Percentiles rank a stretch among this genome's conserved stretches.
phyloP scores from a whole-genome alignment of 2,329 filamentous ascomycete species.

The Beauveria sp. region DNA sequence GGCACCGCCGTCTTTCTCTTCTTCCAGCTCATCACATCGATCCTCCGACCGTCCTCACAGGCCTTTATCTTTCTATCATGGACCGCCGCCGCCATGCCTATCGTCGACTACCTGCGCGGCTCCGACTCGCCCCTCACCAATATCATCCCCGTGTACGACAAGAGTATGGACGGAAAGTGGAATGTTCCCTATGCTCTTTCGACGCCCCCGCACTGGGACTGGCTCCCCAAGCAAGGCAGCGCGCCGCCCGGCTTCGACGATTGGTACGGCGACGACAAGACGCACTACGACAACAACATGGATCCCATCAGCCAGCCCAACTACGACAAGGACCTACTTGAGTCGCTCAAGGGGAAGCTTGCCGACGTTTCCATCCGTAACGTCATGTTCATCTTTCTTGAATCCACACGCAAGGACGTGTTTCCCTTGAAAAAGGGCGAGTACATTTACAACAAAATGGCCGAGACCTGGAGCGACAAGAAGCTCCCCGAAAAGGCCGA shows the following conservation, averaged over 20 bases:
- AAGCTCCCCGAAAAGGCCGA: slow-evolving; percentile 26
- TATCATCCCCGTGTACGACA: slow-evolving; percentile 17
- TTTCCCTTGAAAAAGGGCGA: slow-evolving; percentile 37
- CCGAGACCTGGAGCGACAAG: slow-evolving; percentile 23
- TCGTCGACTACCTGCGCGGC: slow-evolving; percentile 25
- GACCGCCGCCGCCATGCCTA: slow-evolving; percentile 25
- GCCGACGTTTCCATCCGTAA: slow-evolving; percentile 31
- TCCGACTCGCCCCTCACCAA: slow-evolving; percentile 19
- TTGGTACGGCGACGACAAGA: slow-evolving; percentile 17
- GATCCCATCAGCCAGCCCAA: slow-evolving; percentile 36
- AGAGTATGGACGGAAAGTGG: slow-evolving; percentile 15
- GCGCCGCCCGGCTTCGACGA: slow-evolving; percentile 18
- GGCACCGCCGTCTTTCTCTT: slow-evolving; percentile 14
- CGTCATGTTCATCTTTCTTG: slow-evolving; percentile 33
- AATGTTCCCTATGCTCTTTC: slow-evolving; percentile 22
- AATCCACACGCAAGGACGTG: slow-evolving; percentile 37
- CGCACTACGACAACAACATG: slow-evolving; percentile 26
- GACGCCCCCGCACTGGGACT: slow-evolving; percentile 13
- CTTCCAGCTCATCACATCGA: slow-evolving; percentile 15
- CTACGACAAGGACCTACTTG: slow-evolving; percentile 24
- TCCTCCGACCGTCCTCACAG: slow-evolving; percentile 22
- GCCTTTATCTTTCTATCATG: slow-evolving; percentile 29
- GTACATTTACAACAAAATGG: slow-evolving; percentile 28
- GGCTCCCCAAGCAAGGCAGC: slow-evolving; percentile 19
- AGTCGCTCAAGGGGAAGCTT: slow-evolving; percentile 21